Conservation (phyloP, 495 filamentous ascomycete species). For the Patellaria atrata region DNA sequence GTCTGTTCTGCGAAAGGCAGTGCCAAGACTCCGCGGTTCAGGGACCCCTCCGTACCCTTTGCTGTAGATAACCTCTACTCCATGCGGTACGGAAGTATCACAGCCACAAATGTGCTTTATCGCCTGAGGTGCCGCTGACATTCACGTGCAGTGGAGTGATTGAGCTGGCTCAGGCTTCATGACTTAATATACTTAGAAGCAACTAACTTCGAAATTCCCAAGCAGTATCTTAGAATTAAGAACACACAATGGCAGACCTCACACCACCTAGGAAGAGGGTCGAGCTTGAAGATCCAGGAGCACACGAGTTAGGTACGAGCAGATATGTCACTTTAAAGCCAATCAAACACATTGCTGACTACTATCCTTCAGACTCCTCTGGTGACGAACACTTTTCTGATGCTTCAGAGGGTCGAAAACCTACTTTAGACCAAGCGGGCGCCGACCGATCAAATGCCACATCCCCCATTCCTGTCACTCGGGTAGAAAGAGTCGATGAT, state of each 20-base stretch:
- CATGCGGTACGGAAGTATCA: too few relatives aligned
- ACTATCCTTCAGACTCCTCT: slow-evolving; percentile 37
- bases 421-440: slow-evolving; percentile 18
- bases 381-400: slow-evolving; percentile 84
- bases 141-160: too few relatives aligned
- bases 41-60: too few relatives aligned
- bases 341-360: slow-evolving; percentile 3
- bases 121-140: too few relatives aligned
- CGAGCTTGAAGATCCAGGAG: slow-evolving; percentile 59
- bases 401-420: slow-evolving; percentile 53
- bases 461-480: slow-evolving; percentile 46
- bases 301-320: slow-evolving; percentile 61
- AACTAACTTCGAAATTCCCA: too few relatives aligned
- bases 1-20: too few relatives aligned
- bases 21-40: too few relatives aligned
- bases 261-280: slow-evolving; percentile 51
- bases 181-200: too few relatives aligned
- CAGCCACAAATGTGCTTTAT: too few relatives aligned
- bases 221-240: too few relatives aligned
- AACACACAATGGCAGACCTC: slow-evolving; percentile 35
- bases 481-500: slow-evolving; percentile 45
- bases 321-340: background rate
- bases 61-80: too few relatives aligned
- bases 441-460: slow-evolving; percentile 22
- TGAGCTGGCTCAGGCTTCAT: too few relatives aligned